Conservation (phyloP, 768 basidiomycete species). For the Termitomyces sp. region DNA sequence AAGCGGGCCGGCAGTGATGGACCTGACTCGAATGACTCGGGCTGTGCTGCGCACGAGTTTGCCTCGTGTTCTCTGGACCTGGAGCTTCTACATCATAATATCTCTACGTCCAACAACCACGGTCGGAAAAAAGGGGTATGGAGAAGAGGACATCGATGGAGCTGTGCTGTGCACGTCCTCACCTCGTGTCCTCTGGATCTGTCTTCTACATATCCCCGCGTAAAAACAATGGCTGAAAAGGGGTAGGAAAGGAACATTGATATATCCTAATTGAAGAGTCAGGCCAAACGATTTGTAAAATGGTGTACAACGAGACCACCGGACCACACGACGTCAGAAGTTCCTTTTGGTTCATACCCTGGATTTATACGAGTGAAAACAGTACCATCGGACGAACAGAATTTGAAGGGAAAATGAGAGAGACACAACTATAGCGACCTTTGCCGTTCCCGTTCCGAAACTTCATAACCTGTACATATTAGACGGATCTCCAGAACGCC, state of each 20-base stretch:
- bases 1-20: not conserved
- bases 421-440: not conserved
- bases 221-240: not conserved
- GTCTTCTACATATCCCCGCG: not conserved
- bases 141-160: not conserved
- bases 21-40: not conserved
- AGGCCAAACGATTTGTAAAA: not conserved
- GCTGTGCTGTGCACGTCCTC: not conserved
- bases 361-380: not conserved
- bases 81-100: not conserved
- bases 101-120: not conserved
- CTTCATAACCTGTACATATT: not conserved
- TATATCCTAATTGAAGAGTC: not conserved
- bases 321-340: not conserved
- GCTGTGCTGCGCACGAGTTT: not conserved
- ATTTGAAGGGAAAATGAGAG: not conserved
- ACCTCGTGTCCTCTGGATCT: not conserved
- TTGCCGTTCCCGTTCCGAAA: not conserved
- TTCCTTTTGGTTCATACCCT: not conserved
- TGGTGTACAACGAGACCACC: not conserved
- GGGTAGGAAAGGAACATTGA: not conserved
- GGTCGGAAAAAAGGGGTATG: not conserved
- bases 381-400: not conserved
- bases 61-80: not conserved
- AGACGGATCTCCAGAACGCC: not conserved